phyloP scores from a whole-genome alignment of 1,284 basidiomycete species.

The Cutaneotrichosporon spelunceum region DNA sequence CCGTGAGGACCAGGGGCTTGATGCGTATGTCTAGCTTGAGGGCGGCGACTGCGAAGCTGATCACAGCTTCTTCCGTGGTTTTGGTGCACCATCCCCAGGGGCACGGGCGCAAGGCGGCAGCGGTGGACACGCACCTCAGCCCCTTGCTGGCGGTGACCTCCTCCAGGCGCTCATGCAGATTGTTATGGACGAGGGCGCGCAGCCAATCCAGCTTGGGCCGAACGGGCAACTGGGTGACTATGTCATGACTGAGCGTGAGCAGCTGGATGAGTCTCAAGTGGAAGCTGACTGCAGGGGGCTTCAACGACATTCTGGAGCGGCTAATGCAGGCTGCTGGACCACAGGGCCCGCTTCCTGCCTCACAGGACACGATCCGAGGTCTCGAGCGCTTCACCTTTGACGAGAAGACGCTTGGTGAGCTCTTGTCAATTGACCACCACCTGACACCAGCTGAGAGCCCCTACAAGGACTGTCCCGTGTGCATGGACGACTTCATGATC shows the following conservation, averaged over 20 bases:
- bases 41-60: neutral
- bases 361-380: constrained; percentile 43
- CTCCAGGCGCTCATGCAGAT: constrained; percentile 36
- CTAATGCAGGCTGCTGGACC: constrained; percentile 50
- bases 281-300: constrained; percentile 34
- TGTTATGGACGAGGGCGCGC: constrained; percentile 31
- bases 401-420: constrained; percentile 36
- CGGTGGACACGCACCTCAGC: neutral
- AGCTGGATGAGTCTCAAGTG: constrained; percentile 19
- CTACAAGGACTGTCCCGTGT: constrained; percentile 49
- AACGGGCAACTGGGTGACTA: constrained; percentile 47
- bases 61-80: constrained; percentile 35
- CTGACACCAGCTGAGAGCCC: constrained; percentile 33
- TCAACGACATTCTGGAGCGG: constrained; percentile 45
- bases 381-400: constrained; percentile 45
- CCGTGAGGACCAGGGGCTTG: constrained; percentile 13
- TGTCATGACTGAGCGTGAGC: constrained; percentile 43
- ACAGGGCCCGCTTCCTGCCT: constrained; percentile 48
- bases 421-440: neutral
- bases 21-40: constrained; percentile 11
- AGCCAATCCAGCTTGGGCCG: constrained; percentile 15
- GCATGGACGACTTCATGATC: constrained; percentile 46
- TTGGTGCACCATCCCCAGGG: constrained; percentile 21
- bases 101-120: neutral
- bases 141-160: constrained; percentile 29